Conservation (phyloP, 2,329 filamentous ascomycete species). For the Lasiodiplodia citricola region DNA sequence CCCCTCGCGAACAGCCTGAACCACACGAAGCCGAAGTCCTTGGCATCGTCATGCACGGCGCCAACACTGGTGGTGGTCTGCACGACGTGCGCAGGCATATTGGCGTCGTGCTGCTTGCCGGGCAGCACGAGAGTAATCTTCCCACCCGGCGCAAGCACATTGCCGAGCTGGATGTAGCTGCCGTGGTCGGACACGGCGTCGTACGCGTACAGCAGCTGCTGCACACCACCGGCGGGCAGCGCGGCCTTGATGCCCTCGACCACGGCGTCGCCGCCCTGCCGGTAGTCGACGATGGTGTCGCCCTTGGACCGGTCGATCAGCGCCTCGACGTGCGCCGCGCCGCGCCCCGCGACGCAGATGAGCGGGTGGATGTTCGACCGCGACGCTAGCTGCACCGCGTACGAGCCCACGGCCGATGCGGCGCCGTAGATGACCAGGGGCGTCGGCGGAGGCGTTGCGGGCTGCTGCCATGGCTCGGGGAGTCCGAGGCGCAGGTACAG, state of each 20-base stretch:
- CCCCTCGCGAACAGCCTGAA: constrained; percentile 39
- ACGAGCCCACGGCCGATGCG: constrained; percentile 63
- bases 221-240: constrained; percentile 28
- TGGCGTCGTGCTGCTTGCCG: constrained; percentile 43
- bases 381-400: constrained; percentile 61
- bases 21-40: constrained; percentile 44
- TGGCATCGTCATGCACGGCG: constrained; percentile 35
- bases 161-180: constrained; percentile 48
- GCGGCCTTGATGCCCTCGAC: constrained; percentile 35
- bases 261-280: constrained; percentile 40
- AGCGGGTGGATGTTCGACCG: constrained; percentile 65
- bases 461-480: constrained; percentile 53
- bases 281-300: constrained; percentile 66
- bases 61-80: constrained; percentile 14
- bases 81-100: neutral
- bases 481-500: constrained; percentile 55
- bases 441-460: constrained; percentile 35
- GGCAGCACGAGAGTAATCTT: constrained; percentile 50
- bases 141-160: constrained; percentile 44
- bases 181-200: constrained; percentile 33
- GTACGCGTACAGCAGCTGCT: constrained; percentile 38
- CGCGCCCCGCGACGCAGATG: constrained; percentile 64
- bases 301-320: constrained; percentile 58
- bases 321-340: constrained; percentile 55
- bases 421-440: constrained; percentile 58